phyloP scores from a whole-genome alignment of 2,329 filamentous ascomycete species.

The Alternaria panax region DNA sequence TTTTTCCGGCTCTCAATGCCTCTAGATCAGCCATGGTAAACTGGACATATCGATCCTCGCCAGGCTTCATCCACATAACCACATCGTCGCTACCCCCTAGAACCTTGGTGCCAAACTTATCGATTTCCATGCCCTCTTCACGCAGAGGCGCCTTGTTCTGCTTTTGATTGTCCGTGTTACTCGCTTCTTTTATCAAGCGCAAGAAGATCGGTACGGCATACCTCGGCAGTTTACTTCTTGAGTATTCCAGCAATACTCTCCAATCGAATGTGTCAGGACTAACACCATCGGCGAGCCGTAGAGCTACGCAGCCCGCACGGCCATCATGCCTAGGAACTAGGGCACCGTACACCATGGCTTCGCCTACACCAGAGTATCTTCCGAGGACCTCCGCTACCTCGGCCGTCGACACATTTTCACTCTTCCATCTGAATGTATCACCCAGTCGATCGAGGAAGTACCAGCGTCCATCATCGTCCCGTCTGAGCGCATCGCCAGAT shows the following conservation, averaged over 20 bases:
- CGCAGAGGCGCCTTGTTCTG: slow-evolving; percentile 76
- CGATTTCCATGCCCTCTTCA: slow-evolving; percentile 69
- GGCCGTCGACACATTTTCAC: slow-evolving; percentile 57
- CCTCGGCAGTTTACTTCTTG: slow-evolving; percentile 60
- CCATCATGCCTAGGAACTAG: slow-evolving; percentile 54
- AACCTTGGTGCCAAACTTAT: slow-evolving; percentile 40
- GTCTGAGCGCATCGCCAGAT: slow-evolving; percentile 54
- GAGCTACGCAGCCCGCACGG: slow-evolving; percentile 63
- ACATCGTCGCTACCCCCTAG: slow-evolving; percentile 30
- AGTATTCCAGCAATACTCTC: slow-evolving; percentile 32
- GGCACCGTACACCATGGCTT: slow-evolving; percentile 58
- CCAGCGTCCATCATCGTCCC: slow-evolving; percentile 55
- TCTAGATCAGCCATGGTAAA: slow-evolving; percentile 32
- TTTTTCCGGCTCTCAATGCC: slow-evolving; percentile 27
- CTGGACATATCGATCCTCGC: slow-evolving; percentile 31
- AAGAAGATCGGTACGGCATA: slow-evolving; percentile 80
- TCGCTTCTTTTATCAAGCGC: slow-evolving; percentile 64
- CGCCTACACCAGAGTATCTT: slow-evolving; percentile 49
- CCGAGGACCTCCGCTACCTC: slow-evolving; percentile 56
- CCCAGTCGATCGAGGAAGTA: slow-evolving; percentile 57
- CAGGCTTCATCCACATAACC: slow-evolving; percentile 40
- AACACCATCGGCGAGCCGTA: slow-evolving; percentile 59
- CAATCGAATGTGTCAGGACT: slow-evolving; percentile 38
- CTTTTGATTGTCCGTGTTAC: slow-evolving; percentile 76
- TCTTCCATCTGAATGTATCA: slow-evolving; percentile 59